These are phyloP conservation scores for Patellifolia procumbens DNA, from an alignment of 179 eudicot species.

Conservation along the genomic window DNA sequence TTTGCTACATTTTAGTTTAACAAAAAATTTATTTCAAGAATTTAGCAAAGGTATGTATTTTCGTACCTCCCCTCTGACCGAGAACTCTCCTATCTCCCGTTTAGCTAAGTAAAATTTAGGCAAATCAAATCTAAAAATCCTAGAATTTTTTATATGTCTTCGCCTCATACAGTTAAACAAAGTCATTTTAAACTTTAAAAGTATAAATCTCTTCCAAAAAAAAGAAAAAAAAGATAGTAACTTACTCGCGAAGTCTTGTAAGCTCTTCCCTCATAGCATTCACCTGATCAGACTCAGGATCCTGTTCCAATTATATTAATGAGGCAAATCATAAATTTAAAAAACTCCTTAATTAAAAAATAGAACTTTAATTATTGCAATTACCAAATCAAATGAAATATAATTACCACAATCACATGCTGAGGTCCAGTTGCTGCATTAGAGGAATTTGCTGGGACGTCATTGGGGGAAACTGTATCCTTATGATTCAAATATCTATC, in stretches of 20 bases:
- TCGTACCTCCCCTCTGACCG: too few species aligned
- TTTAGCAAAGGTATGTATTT: too few species aligned
- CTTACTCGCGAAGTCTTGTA: slow-evolving; percentile 38
- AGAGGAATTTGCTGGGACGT: background rate
- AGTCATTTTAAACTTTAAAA: too few species aligned
- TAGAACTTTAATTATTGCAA: too few species aligned
- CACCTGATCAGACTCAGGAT: slow-evolving; percentile 30
- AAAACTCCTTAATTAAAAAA: background rate
- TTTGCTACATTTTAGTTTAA: too few species aligned
- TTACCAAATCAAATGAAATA: too few species aligned
- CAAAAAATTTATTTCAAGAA: too few species aligned
- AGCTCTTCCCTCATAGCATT: slow-evolving; percentile 49
- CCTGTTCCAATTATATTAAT: slow-evolving; percentile 16
- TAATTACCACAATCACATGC: slow-evolving; percentile 39
- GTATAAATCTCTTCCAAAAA: background rate
- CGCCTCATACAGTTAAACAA: too few species aligned
- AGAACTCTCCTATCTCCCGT: too few species aligned
- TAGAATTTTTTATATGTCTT: too few species aligned
- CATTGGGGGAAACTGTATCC: background rate
- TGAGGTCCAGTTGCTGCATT: slow-evolving; percentile 12
- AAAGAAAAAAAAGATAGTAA: background rate
- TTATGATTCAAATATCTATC: slow-evolving; percentile 9
- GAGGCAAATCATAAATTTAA: background rate
- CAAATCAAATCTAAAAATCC: too few species aligned
- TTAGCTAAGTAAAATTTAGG: too few species aligned